These are phyloP conservation scores for Zanthoxylum bungeanum DNA, from an alignment of 345 rosid genomes.

Conservation along the genomic window DNA sequence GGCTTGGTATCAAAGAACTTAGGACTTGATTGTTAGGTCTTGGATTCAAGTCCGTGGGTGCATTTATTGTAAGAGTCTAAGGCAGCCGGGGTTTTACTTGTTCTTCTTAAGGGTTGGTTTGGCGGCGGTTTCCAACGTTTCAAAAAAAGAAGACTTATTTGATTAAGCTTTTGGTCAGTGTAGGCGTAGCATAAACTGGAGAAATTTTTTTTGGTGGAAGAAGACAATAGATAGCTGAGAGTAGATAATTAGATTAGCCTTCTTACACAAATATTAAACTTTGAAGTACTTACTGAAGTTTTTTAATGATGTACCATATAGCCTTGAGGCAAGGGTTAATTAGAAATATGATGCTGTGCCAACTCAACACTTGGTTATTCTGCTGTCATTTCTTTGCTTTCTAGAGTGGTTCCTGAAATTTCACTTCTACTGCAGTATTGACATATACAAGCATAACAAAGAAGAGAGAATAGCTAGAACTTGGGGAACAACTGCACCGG, in stretches of 20 bases:
- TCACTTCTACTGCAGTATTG: conserved; percentile 45
- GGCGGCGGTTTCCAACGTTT: too few relatives aligned
- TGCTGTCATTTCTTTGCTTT: not conserved
- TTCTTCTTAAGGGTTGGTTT: too few relatives aligned
- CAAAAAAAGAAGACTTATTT: too few relatives aligned
- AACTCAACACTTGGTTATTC: not conserved
- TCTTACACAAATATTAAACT: not conserved
- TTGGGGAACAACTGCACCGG: conserved; percentile 91
- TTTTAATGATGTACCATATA: not conserved
- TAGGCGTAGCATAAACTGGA: not conserved
- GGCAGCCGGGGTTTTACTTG: too few relatives aligned
- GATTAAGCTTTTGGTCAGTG: not conserved
- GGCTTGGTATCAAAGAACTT: too few relatives aligned
- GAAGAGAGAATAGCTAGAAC: conserved; percentile 93
- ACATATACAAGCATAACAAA: conserved; percentile 87
- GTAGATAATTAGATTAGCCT: not conserved
- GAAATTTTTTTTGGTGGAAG: not conserved
- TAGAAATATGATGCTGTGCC: not conserved
- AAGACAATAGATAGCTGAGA: not conserved
- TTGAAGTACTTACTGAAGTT: not conserved
- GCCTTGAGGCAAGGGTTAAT: not conserved
- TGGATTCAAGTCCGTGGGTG: too few relatives aligned
- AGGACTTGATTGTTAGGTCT: too few relatives aligned
- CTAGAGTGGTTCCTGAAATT: not conserved
- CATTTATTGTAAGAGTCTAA: too few relatives aligned